Conservation (phyloP, 148 eudicot genomes). For the Suaeda aralocaspica region DNA sequence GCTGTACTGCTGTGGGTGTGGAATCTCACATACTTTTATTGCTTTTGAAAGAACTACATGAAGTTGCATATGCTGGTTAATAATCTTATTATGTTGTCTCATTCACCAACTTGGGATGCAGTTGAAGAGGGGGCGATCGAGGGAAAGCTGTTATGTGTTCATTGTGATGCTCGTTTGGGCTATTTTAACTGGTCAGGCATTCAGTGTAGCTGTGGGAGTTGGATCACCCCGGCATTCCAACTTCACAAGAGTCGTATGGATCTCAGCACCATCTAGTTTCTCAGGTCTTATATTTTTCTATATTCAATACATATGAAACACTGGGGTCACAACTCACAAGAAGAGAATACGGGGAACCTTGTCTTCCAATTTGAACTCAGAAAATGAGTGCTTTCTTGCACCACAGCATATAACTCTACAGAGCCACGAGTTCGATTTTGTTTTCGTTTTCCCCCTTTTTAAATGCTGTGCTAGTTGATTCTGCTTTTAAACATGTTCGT, state of each 20-base stretch:
- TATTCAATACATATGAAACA: not conserved
- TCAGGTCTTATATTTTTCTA: not conserved
- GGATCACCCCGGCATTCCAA: constrained; percentile 98
- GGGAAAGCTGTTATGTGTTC: constrained; percentile 78
- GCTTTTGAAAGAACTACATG: not conserved
- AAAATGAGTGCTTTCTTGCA: not conserved
- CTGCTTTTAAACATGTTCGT: no score
- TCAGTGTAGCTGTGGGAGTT: constrained; percentile 94
- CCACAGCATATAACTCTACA: not conserved
- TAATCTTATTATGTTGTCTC: not conserved
- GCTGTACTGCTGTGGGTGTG: not conserved
- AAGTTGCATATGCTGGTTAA: not conserved
- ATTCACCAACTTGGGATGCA: constrained; percentile 23
- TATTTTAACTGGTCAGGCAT: constrained; percentile 93
- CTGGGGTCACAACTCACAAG: not conserved
- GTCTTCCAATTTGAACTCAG: not conserved
- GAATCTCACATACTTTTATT: not conserved
- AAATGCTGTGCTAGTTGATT: no score
- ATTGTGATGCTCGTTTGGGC: constrained; percentile 89
- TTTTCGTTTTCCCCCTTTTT: not conserved
- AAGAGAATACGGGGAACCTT: not conserved
- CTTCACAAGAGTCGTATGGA: constrained; percentile 81
- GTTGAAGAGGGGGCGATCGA: constrained; percentile 88
- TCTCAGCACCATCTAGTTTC: constrained; percentile 45
- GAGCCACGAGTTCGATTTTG: not conserved